These are phyloP conservation scores for Arthrobotrys megalospora DNA, from an alignment of 2,329 filamentous ascomycete genomes.

Conservation along the genomic window DNA sequence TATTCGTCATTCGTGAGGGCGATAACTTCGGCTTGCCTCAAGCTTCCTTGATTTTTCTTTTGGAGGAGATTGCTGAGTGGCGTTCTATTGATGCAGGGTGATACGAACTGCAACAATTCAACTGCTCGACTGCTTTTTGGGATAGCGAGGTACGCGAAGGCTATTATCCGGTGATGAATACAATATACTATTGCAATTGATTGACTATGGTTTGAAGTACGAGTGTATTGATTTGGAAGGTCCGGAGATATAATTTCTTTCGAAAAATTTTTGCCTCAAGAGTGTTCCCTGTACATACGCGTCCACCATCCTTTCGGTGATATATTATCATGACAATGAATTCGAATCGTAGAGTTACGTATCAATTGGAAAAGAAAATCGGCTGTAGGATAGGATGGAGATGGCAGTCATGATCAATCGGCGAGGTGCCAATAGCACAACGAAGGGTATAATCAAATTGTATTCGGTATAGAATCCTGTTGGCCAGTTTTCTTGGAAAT, in stretches of 20 bases:
- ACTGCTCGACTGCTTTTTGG: slow-evolving; percentile 4
- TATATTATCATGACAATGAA: background rate
- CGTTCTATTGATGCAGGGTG: slow-evolving; percentile 18
- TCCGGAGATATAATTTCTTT: background rate
- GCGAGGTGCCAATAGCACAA: slow-evolving; percentile 17
- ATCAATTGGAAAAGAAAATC: background rate
- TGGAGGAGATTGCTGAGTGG: background rate
- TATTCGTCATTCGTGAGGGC: background rate
- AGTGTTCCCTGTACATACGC: background rate
- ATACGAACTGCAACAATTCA: slow-evolving; percentile 11
- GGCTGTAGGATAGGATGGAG: no score
- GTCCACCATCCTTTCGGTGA: slow-evolving; percentile 2
- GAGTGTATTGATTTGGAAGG: background rate
- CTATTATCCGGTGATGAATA: slow-evolving; percentile 7
- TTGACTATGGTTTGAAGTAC: background rate
- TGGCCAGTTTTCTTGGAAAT: slow-evolving; percentile 14
- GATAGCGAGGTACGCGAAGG: slow-evolving; percentile 5
- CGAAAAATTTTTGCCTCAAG: background rate
- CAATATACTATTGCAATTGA: background rate
- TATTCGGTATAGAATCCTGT: slow-evolving; percentile 19
- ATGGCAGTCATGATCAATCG: slow-evolving; percentile 3
- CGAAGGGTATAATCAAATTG: background rate
- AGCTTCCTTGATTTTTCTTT: slow-evolving; percentile 11
- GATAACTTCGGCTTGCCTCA: background rate
- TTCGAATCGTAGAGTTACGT: background rate